Evolutionary conservation across 2,329 filamentous ascomycete genomes (phyloP), one percentile per base, ranked within the genome.

Genomic region (Calonectria crousiana): DNA sequence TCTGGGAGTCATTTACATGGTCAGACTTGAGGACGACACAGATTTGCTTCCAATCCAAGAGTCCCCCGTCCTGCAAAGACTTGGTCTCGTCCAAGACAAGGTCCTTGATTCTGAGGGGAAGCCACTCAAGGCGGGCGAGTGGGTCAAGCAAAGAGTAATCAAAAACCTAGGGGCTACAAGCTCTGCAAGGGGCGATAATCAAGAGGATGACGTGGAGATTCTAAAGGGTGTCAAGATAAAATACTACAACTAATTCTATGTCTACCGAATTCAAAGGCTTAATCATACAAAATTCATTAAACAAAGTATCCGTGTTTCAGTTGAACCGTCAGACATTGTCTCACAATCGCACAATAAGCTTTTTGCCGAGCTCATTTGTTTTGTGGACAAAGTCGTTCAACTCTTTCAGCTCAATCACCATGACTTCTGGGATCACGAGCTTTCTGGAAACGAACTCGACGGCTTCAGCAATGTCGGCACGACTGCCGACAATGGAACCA

Each of bases 401-500:
- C 13, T 62, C 34, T 18, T 41, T 28, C 34, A 62, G 1, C 6
- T 41, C 34, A 36, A 62, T 62, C 6, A 62, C 23, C 23, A 62
- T 16, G 16, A 65, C 60, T 5, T 70, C 69, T 14, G 71, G 71
- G 9, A 34, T 34, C 11, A 73, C 71, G 20, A 70, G 36, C 20
- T 67, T 52, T 34, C 71, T 64, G 2, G 32, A 51, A 18, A 73
- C 71, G 34, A 73, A 73, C 32, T 73, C 71, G 49, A 73, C 58
- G 6, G 71, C 71, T 49, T 70, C 71, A 1, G 47, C 30, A 44
- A 73, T 52, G 23, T 73, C 71, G 0, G 71, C 51, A 16, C 71
- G 58, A 11, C 47, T 70, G 3, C 71, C 71, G 6, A 73, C 67
- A 16, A 65, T 58, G 3, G 71, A 73, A 8, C 71, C 71, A 11